Evolutionary conservation across 1,139 yeast genomes (phyloP).

Genomic region (Yamadazyma atmosphaerica): DNA sequence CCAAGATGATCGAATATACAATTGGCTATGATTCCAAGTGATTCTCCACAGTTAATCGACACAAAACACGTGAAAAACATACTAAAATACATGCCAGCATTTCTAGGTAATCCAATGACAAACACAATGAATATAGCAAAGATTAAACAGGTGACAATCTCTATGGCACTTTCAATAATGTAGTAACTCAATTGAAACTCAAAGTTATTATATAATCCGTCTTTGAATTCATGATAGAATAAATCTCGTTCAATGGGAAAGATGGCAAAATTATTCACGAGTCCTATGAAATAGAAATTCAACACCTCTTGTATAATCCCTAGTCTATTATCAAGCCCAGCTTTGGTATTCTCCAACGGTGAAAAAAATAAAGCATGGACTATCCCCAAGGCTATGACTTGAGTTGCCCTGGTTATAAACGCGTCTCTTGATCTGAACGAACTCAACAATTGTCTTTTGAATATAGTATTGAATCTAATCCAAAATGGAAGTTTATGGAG

Average conservation of each 20-base stretch:
- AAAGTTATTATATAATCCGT: conserved; percentile 65
- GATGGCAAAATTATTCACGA: conserved; percentile 71
- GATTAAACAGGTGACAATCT: conserved; percentile 56
- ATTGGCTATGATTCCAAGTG: conserved; percentile 76
- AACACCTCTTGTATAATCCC: conserved; percentile 77
- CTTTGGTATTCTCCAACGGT: conserved; percentile 58
- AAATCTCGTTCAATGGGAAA: conserved; percentile 74
- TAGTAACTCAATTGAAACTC: conserved; percentile 70
- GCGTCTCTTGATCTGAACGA: conserved; percentile 63
- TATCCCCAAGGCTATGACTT: conserved; percentile 63
- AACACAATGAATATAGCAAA: conserved; percentile 65
- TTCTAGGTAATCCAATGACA: conserved; percentile 73
- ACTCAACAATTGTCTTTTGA: conserved; percentile 41
- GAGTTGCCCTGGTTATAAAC: conserved; percentile 65
- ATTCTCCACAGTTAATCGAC: conserved; percentile 75
- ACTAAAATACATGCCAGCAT: conserved; percentile 65
- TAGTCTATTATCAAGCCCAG: conserved; percentile 63
- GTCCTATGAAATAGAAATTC: conserved; percentile 75
- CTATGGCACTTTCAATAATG: conserved; percentile 72
- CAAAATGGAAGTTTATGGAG: conserved; percentile 23
- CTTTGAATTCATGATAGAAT: conserved; percentile 77
- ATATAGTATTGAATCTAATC: conserved; percentile 30
- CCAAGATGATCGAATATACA: conserved; percentile 77
- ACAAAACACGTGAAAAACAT: conserved; percentile 56
- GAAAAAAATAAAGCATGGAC: conserved; percentile 71